Base-by-base conservation (phyloP, 2,329 filamentous ascomycete genomes). In the Aspergillus vadensis region DNA sequence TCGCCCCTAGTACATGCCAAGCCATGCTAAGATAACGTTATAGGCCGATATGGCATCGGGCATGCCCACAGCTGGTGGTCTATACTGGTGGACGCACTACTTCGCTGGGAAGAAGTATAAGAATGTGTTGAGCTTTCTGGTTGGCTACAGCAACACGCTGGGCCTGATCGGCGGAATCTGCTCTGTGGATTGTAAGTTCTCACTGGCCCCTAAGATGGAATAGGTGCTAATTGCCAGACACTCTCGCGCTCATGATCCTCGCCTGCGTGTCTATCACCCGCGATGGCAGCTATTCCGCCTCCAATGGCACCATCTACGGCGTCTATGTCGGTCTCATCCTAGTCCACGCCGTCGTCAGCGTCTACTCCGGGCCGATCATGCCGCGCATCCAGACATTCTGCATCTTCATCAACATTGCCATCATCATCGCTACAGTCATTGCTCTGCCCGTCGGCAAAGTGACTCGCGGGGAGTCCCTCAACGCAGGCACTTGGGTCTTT, bases 41-140 rank as follows among this genome's bases (percentile, higher is more conserved):
- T 57, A 77, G 81, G 80, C 81, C 30, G 81, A 83, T 69, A 71
- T 83, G 60, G 80, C 80, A 19, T 81, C 79, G 27, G 79, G 81
- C 2, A 85, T 87, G 82, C 85, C 85, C 2, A 87, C 85, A 3
- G 81, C 78, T 36, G 85, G 85, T 9, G 85, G 85, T 0, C 73
- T 87, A 2, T 86, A 86, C 68, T 87, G 78, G 74, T 82, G 83
- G 82, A 85, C 84, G 7, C 85, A 87, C 65, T 85, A 85, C 71
- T 86, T 86, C 69, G 80, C 82, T 10, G 81, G 79, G 2, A 81
- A 82, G 2, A 81, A 80, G 43, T 83, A 78, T 61, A 80, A 83
- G 62, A 86, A 86, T 67, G 81, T 83, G 4, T 71, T 87, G n/a
- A 84, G 81, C 63, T 87, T 86, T 66, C 70, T 86, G 36, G 84